phyloP scores from a whole-genome alignment of 1,284 basidiomycete genomes.

The Trametes sp. region DNA sequence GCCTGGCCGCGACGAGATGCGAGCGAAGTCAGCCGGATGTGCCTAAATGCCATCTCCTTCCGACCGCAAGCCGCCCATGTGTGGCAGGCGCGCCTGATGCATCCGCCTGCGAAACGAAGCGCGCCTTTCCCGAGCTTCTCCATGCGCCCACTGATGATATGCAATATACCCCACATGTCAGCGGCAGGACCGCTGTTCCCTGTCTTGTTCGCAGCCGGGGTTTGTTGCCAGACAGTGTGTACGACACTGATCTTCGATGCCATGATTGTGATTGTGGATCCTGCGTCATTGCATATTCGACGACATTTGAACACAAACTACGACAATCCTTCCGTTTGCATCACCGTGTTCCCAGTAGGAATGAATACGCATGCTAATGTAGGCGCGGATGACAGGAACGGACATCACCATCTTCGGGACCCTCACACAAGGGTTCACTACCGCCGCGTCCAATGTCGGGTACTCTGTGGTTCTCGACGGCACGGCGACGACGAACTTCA shows the following conservation, averaged over 20 bases:
- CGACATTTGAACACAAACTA: conserved; percentile 10
- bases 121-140: neutral
- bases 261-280: conserved; percentile 31
- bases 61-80: conserved; percentile 7
- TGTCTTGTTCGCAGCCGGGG: conserved; percentile 11
- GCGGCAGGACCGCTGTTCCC: conserved; percentile 10
- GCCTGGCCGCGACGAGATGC: neutral
- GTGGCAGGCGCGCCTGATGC: conserved; percentile 3
- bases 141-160: conserved; percentile 14
- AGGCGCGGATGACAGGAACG: conserved; percentile 35
- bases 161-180: conserved; percentile 14
- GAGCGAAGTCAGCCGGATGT: conserved; percentile 4
- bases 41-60: neutral
- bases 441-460: conserved; percentile 30
- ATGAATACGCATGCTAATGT: conserved; percentile 1
- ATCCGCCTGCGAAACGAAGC: neutral
- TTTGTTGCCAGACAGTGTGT: neutral
- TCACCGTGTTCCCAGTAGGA: neutral
- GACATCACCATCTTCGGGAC: conserved; percentile 40
- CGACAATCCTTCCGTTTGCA: neutral
- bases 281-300: neutral
- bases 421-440: conserved; percentile 21
- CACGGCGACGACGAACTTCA: conserved; percentile 40
- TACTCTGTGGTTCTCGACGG: conserved; percentile 41
- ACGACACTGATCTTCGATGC: conserved; percentile 16